These are phyloP conservation scores for Phytomonas serpens DNA, from an alignment of 208 protist species.

Conservation along the genomic window DNA sequence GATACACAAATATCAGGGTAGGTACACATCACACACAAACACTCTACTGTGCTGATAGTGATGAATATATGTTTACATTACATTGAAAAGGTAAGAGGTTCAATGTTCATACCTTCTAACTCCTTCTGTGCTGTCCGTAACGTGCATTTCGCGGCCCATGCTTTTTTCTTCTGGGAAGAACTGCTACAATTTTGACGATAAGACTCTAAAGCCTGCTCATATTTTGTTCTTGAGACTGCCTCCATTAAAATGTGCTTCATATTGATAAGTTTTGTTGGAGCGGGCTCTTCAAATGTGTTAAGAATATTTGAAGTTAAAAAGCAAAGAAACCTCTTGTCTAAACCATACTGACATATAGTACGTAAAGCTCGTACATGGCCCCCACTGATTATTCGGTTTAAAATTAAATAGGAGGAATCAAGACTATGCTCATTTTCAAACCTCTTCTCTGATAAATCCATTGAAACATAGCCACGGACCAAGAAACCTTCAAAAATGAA, in stretches of 20 bases:
- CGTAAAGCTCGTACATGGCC: neutral
- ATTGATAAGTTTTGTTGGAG: neutral
- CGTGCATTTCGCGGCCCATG: neutral
- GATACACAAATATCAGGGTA: neutral
- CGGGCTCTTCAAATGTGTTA: neutral
- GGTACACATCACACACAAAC: neutral
- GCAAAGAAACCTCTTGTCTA: neutral
- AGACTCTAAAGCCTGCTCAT: neutral
- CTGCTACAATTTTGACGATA: neutral
- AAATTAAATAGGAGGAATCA: neutral
- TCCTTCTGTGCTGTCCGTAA: neutral
- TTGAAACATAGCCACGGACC: conserved; percentile 15
- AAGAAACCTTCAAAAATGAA: conserved; percentile 32
- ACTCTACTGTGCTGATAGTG: neutral
- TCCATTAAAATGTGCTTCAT: neutral
- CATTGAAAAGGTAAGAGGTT: neutral
- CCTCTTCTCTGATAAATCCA: neutral
- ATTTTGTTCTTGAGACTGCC: neutral
- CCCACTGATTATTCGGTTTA: neutral
- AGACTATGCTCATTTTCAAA: neutral
- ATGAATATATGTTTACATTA: neutral
- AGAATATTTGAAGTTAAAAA: neutral
- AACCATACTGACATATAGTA: neutral
- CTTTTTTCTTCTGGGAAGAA: neutral
- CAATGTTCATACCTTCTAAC: neutral